A percentile compares a stretch with the other conserved stretches of the same genome.
Evolutionary conservation across 2,329 filamentous ascomycete species (phyloP).

Genomic region (Cercospora sp.): DNA sequence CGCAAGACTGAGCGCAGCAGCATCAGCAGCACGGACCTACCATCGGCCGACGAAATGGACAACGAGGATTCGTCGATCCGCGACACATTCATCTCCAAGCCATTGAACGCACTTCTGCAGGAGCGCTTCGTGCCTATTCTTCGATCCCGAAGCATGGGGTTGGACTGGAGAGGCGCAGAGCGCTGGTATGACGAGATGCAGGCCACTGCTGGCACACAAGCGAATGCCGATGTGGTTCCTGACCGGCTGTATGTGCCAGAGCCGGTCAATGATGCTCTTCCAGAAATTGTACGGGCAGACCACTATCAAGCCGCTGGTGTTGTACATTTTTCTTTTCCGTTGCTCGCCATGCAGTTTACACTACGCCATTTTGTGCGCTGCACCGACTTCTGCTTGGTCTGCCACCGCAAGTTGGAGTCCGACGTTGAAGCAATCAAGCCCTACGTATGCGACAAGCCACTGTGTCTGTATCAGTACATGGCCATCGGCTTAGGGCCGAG

Average conservation of each 20-base stretch:
- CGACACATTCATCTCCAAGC: conserved; percentile 68
- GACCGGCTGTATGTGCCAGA: conserved; percentile 43
- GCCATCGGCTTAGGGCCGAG: conserved; percentile 79
- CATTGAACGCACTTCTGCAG: conserved; percentile 68
- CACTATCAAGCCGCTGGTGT: conserved; percentile 42
- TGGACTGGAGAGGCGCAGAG: conserved; percentile 70
- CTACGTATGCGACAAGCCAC: conserved; percentile 68
- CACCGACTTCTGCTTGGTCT: conserved; percentile 84
- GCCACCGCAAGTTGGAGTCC: conserved; percentile 66
- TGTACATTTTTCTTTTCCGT: conserved; percentile 51
- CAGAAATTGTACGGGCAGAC: conserved; percentile 52
- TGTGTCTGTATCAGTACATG: conserved; percentile 90
- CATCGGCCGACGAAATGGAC: conserved; percentile 32
- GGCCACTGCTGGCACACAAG: conserved; percentile 20
- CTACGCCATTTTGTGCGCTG: conserved; percentile 76
- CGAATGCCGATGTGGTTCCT: conserved; percentile 38
- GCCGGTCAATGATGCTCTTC: conserved; percentile 40
- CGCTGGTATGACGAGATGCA: conserved; percentile 48
- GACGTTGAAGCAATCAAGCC: conserved; percentile 72
- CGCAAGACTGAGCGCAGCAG: conserved; percentile 31
- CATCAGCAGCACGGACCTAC: conserved; percentile 15
- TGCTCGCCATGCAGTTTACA: conserved; percentile 70
- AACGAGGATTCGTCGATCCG: conserved; percentile 43
- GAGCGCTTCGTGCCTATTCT: conserved; percentile 63
- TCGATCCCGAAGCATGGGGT: conserved; percentile 55